phyloP scores from a whole-genome alignment of 305 asterid species.

The Salvia sclarea region DNA sequence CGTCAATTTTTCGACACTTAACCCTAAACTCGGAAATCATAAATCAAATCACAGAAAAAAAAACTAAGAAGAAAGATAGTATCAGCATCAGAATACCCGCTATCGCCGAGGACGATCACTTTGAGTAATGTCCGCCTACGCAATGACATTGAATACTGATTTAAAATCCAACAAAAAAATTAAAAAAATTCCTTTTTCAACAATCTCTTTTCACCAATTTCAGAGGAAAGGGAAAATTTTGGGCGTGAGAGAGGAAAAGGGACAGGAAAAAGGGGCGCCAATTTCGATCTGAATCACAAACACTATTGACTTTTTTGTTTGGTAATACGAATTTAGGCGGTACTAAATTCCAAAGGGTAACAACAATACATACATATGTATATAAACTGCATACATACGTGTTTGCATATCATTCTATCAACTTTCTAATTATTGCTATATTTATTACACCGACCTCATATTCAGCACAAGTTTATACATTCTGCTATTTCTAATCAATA shows the following conservation, averaged over 20 bases:
- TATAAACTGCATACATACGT: not conserved
- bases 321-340: conserved; percentile 32
- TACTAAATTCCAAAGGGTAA: not conserved
- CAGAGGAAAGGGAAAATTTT: conserved; percentile 1
- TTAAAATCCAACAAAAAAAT: conserved; percentile 4
- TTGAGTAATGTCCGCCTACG: conserved; percentile 93
- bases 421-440: not conserved
- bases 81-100: conserved; percentile 58
- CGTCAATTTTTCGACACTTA: conserved; percentile 20
- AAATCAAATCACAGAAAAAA: conserved; percentile 13
- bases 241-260: conserved; percentile 28
- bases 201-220: conserved; percentile 13
- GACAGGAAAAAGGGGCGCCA: conserved; percentile 51
- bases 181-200: not conserved
- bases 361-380: not conserved
- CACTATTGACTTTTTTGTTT: conserved; percentile 32
- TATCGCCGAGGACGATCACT: conserved; percentile 97
- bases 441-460: not conserved
- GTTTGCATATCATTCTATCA: not conserved
- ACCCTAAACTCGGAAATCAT: conserved; percentile 26
- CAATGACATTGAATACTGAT: conserved; percentile 59
- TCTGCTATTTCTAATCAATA: too few species aligned
- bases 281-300: conserved; percentile 46
- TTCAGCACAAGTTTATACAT: not conserved
- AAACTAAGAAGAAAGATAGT: not conserved